Evolutionary conservation across 1,284 basidiomycete genomes (phyloP).

Genomic region (Moesziomyces sp.): DNA sequence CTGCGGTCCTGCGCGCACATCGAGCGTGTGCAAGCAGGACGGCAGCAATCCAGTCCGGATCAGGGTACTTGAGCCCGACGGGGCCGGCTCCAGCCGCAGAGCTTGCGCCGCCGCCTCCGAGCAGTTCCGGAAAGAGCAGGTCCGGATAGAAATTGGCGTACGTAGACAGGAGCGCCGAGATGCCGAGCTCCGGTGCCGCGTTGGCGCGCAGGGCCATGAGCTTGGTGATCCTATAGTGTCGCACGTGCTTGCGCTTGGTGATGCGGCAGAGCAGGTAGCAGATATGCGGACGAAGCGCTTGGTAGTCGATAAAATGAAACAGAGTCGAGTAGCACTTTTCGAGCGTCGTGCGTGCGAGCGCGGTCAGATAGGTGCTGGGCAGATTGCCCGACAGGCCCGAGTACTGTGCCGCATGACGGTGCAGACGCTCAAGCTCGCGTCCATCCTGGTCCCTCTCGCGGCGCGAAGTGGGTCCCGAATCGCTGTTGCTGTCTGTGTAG

Average conservation of each 20-base stretch:
- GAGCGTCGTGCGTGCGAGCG: constrained; percentile 31
- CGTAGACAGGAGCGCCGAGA: constrained; percentile 46
- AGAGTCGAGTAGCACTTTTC: constrained; percentile 48
- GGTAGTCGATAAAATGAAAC: constrained; percentile 57
- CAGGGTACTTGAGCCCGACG: constrained; percentile 44
- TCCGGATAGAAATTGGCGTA: constrained; percentile 56
- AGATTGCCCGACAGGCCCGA: constrained; percentile 21
- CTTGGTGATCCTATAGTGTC: constrained; percentile 53
- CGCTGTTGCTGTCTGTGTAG: constrained; percentile 9
- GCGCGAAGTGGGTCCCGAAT: not conserved
- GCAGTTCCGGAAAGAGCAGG: constrained; percentile 50
- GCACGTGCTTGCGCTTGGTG: constrained; percentile 46
- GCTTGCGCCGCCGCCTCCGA: constrained; percentile 31
- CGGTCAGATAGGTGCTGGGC: constrained; percentile 44
- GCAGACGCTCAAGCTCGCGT: constrained; percentile 23
- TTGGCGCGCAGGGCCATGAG: constrained; percentile 46
- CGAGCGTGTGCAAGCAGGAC: constrained; percentile 42
- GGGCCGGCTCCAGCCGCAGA: constrained; percentile 28
- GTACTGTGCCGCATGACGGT: constrained; percentile 33
- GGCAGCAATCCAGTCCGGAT: constrained; percentile 36
- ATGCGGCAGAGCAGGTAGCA: constrained; percentile 51
- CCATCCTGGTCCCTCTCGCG: constrained; percentile 16
- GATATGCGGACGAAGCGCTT: constrained; percentile 42
- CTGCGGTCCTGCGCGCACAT: constrained; percentile 17
- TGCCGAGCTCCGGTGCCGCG: constrained; percentile 27